phyloP scores from a whole-genome alignment of 345 rosid genomes.

The Hibiscus tridactylites region DNA sequence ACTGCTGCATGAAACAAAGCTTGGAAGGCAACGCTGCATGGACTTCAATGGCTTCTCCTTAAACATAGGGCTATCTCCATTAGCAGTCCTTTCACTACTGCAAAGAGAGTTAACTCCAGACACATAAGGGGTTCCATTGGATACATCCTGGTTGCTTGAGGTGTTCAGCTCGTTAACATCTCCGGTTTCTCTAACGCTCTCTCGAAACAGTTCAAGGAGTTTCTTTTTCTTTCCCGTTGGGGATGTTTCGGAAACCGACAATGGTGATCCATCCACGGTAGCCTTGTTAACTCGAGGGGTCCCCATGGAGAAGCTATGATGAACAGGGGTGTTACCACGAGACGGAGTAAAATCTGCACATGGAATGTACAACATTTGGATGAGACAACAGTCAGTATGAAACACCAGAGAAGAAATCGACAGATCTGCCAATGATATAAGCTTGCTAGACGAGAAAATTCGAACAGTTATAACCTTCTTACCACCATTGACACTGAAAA shows the following conservation, averaged over 20 bases:
- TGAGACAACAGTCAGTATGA: not conserved
- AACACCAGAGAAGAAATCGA: not conserved
- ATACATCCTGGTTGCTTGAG: conserved; percentile 28
- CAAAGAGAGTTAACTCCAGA: conserved; percentile 49
- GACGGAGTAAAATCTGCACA: conserved; percentile 88
- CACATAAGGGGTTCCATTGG: conserved; percentile 34
- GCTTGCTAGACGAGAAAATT: not conserved
- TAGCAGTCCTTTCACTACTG: conserved; percentile 41
- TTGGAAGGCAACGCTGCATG: conserved; percentile 64
- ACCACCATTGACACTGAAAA: conserved; percentile 91
- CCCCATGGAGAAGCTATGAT: conserved; percentile 39
- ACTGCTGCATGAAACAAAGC: conserved; percentile 47
- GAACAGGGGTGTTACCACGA: conserved; percentile 75
- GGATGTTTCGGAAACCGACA: conserved; percentile 35
- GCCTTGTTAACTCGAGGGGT: conserved; percentile 30
- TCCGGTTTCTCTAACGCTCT: conserved; percentile 40
- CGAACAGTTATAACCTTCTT: conserved; percentile 15
- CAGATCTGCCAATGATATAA: not conserved
- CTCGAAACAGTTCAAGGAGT: conserved; percentile 65
- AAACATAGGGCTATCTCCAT: conserved; percentile 26
- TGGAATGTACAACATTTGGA: not conserved
- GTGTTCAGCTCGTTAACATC: not conserved
- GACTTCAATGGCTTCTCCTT: conserved; percentile 42
- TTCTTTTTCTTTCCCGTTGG: conserved; percentile 57
- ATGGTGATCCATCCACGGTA: conserved; percentile 27